Percentiles rank a stretch among this genome's conserved stretches.
Conservation (phyloP, 495 filamentous ascomycete genomes). For the Aspergillus haitiensis region DNA sequence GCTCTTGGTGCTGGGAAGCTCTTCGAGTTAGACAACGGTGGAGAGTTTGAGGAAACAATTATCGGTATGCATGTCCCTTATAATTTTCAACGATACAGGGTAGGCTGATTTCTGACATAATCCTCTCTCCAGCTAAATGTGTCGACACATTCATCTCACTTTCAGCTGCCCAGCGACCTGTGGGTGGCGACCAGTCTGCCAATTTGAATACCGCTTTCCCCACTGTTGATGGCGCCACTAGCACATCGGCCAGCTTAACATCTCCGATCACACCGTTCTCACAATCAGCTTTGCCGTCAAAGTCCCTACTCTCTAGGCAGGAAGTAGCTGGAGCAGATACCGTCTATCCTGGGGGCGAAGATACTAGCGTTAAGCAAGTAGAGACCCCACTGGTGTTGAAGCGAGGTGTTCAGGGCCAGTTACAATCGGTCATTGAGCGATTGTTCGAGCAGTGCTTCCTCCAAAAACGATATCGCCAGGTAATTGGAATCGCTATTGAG, state of each 20-base stretch:
- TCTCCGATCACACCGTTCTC: conserved; percentile 93
- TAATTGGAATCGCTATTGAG: conserved; percentile 98
- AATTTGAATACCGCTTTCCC: conserved; percentile 74
- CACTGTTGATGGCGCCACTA: conserved; percentile 60
- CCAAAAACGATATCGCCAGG: conserved; percentile 87
- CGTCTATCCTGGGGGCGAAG: conserved; percentile 54
- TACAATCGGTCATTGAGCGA: conserved; percentile 80
- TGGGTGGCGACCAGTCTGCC: conserved; percentile 56
- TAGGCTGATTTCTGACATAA: conserved; percentile 13
- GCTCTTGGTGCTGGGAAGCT: conserved; percentile 93
- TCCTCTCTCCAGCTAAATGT: conserved; percentile 69
- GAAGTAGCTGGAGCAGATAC: conserved; percentile 62
- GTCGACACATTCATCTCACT: conserved; percentile 95
- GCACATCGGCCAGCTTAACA: conserved; percentile 67
- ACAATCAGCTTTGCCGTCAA: conserved; percentile 84
- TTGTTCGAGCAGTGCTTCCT: conserved; percentile 89
- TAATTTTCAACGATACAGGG: background rate
- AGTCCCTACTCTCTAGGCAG: conserved; percentile 85
- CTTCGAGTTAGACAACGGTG: conserved; percentile 85
- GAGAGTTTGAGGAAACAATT: conserved; percentile 99
- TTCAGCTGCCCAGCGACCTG: conserved; percentile 66
- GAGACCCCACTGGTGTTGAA: conserved; percentile 56
- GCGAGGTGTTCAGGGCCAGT: conserved; percentile 61
- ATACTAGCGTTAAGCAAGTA: conserved; percentile 51
- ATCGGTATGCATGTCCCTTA: conserved; percentile 53